phyloP scores from a whole-genome alignment of 106 monocot species.

The Allium cepa region DNA sequence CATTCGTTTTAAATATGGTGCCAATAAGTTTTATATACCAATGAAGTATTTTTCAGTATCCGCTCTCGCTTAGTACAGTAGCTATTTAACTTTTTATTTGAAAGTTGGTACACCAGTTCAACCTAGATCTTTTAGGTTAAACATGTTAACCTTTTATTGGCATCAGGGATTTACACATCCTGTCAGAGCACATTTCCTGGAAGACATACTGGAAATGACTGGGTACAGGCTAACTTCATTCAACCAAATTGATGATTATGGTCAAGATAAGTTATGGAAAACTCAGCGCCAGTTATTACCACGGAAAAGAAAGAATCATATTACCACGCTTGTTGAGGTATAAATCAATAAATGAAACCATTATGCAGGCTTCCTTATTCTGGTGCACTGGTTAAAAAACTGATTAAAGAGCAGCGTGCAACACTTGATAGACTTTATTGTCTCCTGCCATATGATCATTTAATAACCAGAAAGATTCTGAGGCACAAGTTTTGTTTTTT shows the following conservation, averaged over 20 bases:
- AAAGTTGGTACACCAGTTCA: too few species aligned
- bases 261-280: slow-evolving; percentile 99
- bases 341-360: not conserved
- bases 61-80: too few species aligned
- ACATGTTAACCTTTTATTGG: not conserved
- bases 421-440: too few species aligned
- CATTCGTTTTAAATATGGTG: too few species aligned
- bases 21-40: too few species aligned
- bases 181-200: slow-evolving; percentile 78
- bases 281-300: slow-evolving; percentile 86
- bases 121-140: too few species aligned
- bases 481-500: not conserved
- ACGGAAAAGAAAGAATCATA: slow-evolving; percentile 91
- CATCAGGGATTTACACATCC: slow-evolving; percentile 93
- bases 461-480: too few species aligned
- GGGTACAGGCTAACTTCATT: slow-evolving; percentile 90
- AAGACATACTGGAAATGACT: slow-evolving; percentile 89
- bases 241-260: slow-evolving; percentile 98
- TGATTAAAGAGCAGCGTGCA: too few species aligned
- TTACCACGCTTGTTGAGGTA: slow-evolving; percentile 93
- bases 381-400: too few species aligned
- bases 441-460: too few species aligned
- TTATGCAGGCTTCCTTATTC: too few species aligned
- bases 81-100: not conserved
- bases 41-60: too few species aligned